A percentile compares a stretch with the other conserved stretches of the same genome.
Evolutionary conservation across 345 rosid genomes (phyloP).

Genomic region (Microthlaspi erraticum): DNA sequence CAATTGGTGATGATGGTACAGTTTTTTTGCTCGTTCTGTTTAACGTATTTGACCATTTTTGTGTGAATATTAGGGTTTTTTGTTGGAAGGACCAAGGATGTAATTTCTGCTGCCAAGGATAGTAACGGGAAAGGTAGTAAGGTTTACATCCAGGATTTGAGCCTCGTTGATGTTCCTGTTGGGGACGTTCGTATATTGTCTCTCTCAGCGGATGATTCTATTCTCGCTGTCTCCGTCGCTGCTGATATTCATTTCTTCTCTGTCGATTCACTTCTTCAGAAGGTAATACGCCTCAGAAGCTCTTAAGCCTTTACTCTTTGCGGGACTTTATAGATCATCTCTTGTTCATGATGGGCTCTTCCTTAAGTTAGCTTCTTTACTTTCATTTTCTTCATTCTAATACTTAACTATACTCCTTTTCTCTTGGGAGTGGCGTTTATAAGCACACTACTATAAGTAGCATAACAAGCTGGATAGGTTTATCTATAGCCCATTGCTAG

Average conservation of each 20-base stretch:
- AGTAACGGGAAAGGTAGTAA: slow-evolving; percentile 47
- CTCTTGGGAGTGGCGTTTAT: background rate
- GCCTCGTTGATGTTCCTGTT: slow-evolving; percentile 66
- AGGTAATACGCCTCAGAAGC: slow-evolving; percentile 47
- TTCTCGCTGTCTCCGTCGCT: slow-evolving; percentile 66
- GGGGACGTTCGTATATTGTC: slow-evolving; percentile 60
- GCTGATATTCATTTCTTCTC: slow-evolving; percentile 62
- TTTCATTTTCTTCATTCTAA: background rate
- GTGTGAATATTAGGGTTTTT: slow-evolving; percentile 67
- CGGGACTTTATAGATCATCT: background rate
- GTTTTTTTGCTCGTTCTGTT: background rate
- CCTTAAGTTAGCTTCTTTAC: background rate
- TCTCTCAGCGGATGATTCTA: slow-evolving; percentile 68
- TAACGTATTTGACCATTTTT: slow-evolving; percentile 13
- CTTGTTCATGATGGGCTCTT: background rate
- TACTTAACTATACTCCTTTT: background rate
- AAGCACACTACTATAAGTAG: slow-evolving; percentile 13
- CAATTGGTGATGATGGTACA: slow-evolving; percentile 20
- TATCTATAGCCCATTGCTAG: slow-evolving; percentile 1
- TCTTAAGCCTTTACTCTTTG: slow-evolving; percentile 14
- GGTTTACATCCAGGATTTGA: slow-evolving; percentile 57
- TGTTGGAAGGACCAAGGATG: slow-evolving; percentile 75
- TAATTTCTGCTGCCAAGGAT: slow-evolving; percentile 64
- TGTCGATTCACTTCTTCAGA: slow-evolving; percentile 61
- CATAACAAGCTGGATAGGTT: slow-evolving; percentile 28